Evolutionary conservation across 495 filamentous ascomycete genomes (phyloP).

Genomic region (Penicillium turbatum): DNA sequence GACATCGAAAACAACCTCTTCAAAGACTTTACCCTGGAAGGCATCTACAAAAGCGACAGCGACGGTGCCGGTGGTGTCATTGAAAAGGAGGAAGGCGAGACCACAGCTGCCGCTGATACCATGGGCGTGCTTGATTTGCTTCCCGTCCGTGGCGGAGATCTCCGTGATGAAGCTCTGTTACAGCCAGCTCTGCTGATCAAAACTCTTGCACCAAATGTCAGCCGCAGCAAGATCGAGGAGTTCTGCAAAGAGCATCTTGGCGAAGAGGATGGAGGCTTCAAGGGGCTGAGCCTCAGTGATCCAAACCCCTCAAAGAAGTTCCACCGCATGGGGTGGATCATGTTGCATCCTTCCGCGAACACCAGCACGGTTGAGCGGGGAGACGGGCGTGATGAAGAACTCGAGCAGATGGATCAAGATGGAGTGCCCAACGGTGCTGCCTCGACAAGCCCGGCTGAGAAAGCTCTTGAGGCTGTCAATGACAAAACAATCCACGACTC

Average conservation of each 20-base stretch:
- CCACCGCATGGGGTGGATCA: conserved; percentile 98
- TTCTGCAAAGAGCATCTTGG: conserved; percentile 91
- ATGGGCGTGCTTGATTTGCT: conserved; percentile 86
- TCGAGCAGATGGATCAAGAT: conserved; percentile 50
- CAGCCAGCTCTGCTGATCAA: conserved; percentile 96
- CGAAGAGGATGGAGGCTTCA: conserved; percentile 80
- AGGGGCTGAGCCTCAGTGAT: conserved; percentile 89
- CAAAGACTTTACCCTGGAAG: conserved; percentile 92
- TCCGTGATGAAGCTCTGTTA: conserved; percentile 74
- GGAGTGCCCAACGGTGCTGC: conserved; percentile 20
- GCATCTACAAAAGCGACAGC: conserved; percentile 89
- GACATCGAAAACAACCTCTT: conserved; percentile 79
- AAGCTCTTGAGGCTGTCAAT: conserved; percentile 86
- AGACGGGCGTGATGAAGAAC: conserved; percentile 62
- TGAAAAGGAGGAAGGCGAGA: conserved; percentile 93
- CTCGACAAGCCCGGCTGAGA: conserved; percentile 59
- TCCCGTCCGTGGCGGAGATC: conserved; percentile 70
- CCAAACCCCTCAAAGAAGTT: conserved; percentile 96
- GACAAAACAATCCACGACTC: conserved; percentile 95
- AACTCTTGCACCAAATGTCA: conserved; percentile 94
- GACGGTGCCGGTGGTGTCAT: conserved; percentile 81
- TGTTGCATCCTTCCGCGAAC: conserved; percentile 77
- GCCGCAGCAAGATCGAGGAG: conserved; percentile 83
- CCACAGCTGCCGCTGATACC: conserved; percentile 84
- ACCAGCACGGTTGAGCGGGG: conserved; percentile 50